phyloP scores from a whole-genome alignment of 1,284 basidiomycete genomes.

The Stereum hirsutum region DNA sequence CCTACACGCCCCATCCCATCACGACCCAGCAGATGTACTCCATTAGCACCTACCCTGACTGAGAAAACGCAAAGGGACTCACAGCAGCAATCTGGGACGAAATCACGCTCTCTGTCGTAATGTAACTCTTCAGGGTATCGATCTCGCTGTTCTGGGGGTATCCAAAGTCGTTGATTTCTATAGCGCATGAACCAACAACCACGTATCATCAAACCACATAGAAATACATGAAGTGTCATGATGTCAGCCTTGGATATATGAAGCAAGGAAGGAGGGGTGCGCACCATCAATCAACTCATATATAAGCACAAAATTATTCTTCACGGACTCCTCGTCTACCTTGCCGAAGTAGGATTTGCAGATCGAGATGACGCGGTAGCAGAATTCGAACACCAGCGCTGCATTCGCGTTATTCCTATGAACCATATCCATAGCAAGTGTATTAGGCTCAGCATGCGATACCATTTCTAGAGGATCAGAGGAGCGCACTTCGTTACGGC shows the following conservation, averaged over 20 bases:
- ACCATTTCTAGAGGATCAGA: too few relatives aligned
- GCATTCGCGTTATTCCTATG: constrained; percentile 90
- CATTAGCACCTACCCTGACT: constrained; percentile 1
- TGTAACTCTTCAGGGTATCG: constrained; percentile 95
- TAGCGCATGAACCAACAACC: too few relatives aligned
- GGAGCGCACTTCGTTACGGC: constrained; percentile 85
- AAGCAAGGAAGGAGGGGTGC: constrained; percentile 4
- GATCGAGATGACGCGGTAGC: constrained; percentile 93
- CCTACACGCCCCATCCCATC: constrained; percentile 40
- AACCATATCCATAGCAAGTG: background rate
- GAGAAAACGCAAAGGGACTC: constrained; percentile 21
- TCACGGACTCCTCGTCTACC: constrained; percentile 94
- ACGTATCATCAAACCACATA: too few relatives aligned
- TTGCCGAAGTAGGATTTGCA: constrained; percentile 95
- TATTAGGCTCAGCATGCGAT: background rate
- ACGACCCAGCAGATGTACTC: too few relatives aligned
- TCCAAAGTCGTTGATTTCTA: constrained; percentile 98
- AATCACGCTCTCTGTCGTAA: constrained; percentile 95
- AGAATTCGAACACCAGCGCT: constrained; percentile 95
- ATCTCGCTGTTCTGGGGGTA: constrained; percentile 99
- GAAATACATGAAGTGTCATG: too few relatives aligned
- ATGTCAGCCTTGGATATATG: too few relatives aligned
- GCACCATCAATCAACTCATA: constrained; percentile 93
- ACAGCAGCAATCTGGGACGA: constrained; percentile 77
- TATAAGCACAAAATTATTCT: constrained; percentile 98